These are phyloP conservation scores for Coemansia sp. DNA, from an alignment of 192 early-diverging fungal genomes.

Conservation along the genomic window DNA sequence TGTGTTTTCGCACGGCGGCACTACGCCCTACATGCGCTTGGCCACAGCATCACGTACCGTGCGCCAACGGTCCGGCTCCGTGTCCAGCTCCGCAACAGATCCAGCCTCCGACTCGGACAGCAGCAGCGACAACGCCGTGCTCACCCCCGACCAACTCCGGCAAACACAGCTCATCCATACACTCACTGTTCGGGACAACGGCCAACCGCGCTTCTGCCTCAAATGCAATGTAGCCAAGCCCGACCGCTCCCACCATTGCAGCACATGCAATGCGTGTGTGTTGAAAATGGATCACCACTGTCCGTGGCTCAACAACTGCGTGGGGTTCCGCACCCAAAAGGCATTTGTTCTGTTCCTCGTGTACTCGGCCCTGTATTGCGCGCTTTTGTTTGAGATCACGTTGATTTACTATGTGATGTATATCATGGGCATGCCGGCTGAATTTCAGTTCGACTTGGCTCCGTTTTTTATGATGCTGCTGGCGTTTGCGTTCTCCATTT, in stretches of 20 bases:
- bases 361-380: slow-evolving; percentile 35
- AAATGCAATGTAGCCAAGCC: slow-evolving; percentile 69
- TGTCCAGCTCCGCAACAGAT: background rate
- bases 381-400: slow-evolving; percentile 8
- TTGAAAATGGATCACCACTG: slow-evolving; percentile 79
- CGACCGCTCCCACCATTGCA: slow-evolving; percentile 79
- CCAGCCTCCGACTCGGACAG: slow-evolving; percentile 3
- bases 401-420: slow-evolving; percentile 20
- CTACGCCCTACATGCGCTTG: slow-evolving; percentile 8
- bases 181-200: slow-evolving; percentile 49
- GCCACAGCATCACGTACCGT: background rate
- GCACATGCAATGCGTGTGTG: slow-evolving; percentile 72
- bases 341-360: slow-evolving; percentile 67
- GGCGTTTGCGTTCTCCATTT: slow-evolving; percentile 23
- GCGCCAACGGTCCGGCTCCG: slow-evolving; percentile 17
- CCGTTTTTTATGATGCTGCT: slow-evolving; percentile 32
- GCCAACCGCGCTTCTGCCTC: slow-evolving; percentile 50
- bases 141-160: slow-evolving; percentile 34
- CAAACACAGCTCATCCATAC: slow-evolving; percentile 36
- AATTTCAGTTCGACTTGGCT: slow-evolving; percentile 10
- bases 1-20: slow-evolving; percentile 16
- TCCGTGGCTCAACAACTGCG: slow-evolving; percentile 81
- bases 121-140: slow-evolving; percentile 19
- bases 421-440: slow-evolving; percentile 1
- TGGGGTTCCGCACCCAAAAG: slow-evolving; percentile 75